Conservation (phyloP, 805 yeast species). For the Maudiozyma barnettii region DNA sequence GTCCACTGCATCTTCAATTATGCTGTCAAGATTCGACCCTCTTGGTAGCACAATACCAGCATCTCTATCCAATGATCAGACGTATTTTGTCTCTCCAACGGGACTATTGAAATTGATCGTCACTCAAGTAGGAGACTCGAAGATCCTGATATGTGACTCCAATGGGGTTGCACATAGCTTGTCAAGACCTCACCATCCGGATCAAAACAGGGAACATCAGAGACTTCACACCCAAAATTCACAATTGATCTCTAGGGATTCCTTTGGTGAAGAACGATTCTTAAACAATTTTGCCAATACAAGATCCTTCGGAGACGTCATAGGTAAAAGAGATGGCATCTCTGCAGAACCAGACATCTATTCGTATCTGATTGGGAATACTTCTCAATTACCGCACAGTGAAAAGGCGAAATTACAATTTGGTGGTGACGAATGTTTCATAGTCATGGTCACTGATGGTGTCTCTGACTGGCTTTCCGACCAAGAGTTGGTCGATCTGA, state of each 20-base stretch:
- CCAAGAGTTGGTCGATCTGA: conserved; percentile 84
- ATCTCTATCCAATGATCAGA: conserved; percentile 12
- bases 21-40: conserved; percentile 29
- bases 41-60: background rate
- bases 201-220: conserved; percentile 65
- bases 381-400: conserved; percentile 32
- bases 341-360: conserved; percentile 86
- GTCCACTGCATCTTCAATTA: conserved; percentile 63
- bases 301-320: conserved; percentile 82
- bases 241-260: conserved; percentile 47
- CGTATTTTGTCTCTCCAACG: conserved; percentile 43
- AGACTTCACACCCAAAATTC: conserved; percentile 35
- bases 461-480: conserved; percentile 71
- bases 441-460: conserved; percentile 82
- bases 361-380: conserved; percentile 59
- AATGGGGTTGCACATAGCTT: conserved; percentile 71
- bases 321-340: conserved; percentile 74
- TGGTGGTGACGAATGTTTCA: conserved; percentile 82
- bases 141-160: conserved; percentile 75
- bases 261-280: conserved; percentile 87
- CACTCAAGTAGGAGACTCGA: conserved; percentile 90
- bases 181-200: conserved; percentile 79
- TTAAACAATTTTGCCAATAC: conserved; percentile 77
- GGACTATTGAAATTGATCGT: conserved; percentile 60
- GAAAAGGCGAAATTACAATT: conserved; percentile 32